phyloP scores from a whole-genome alignment of 2,329 filamentous ascomycete genomes.

The Cryphonectria radicalis region DNA sequence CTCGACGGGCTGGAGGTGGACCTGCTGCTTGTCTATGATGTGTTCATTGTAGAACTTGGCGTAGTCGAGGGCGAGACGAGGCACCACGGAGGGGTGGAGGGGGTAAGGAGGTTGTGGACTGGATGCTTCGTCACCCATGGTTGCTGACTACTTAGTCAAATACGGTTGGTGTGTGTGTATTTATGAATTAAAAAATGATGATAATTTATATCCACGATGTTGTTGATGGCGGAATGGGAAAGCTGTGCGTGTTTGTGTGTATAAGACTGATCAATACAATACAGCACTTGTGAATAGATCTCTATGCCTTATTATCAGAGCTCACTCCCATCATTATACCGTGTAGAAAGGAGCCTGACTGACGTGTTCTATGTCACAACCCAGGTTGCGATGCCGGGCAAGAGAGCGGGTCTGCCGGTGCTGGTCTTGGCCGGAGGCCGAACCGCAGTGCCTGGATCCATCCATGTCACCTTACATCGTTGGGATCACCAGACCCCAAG shows the following conservation, averaged over 20 bases:
- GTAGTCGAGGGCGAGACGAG: constrained; percentile 54
- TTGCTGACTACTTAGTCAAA: neutral
- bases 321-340: neutral
- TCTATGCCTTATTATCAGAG: constrained; percentile 1
- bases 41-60: constrained; percentile 57
- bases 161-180: neutral
- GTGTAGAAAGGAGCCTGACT: neutral
- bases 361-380: neutral
- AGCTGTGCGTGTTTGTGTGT: too few species aligned
- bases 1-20: constrained; percentile 57
- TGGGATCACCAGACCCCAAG: neutral
- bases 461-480: neutral
- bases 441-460: neutral
- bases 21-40: constrained; percentile 55
- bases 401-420: constrained; percentile 5
- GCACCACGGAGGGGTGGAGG: constrained; percentile 50
- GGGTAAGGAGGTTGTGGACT: constrained; percentile 42
- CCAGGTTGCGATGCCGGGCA: neutral
- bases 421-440: neutral
- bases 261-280: neutral
- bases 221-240: too few species aligned
- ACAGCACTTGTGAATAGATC: neutral
- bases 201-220: too few species aligned
- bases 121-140: constrained; percentile 14
- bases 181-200: too few species aligned